Evolutionary conservation across 805 yeast species (phyloP).

Genomic region (Candida mattraensis): DNA sequence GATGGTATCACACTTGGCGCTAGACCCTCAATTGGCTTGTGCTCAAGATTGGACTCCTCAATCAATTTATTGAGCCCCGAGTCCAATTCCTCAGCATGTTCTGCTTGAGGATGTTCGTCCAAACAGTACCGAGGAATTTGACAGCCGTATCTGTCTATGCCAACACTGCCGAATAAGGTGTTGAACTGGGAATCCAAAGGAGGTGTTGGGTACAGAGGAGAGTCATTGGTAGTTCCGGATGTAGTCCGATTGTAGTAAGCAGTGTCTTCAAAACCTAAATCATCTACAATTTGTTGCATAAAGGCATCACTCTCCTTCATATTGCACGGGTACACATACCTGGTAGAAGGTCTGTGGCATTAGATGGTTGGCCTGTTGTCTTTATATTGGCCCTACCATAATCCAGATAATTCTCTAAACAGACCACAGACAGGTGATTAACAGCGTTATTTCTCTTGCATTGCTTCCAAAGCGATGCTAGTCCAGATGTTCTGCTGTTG

Average conservation of each 20-base stretch:
- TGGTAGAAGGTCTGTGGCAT: neutral
- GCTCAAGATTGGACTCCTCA: slow-evolving; percentile 3
- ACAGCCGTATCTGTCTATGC: slow-evolving; percentile 4
- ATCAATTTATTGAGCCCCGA: slow-evolving; percentile 4
- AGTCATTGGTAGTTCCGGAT: neutral
- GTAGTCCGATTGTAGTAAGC: slow-evolving; percentile 2
- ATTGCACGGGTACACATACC: too few species aligned
- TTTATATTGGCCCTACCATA: slow-evolving; percentile 1
- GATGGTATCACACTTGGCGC: too few species aligned
- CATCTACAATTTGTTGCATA: slow-evolving; percentile 17
- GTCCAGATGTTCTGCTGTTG: slow-evolving; percentile 6
- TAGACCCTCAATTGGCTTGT: neutral
- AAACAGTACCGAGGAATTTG: slow-evolving; percentile 15
- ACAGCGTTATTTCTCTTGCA: too few species aligned
- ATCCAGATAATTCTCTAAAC: slow-evolving; percentile 6
- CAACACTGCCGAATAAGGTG: slow-evolving; percentile 7
- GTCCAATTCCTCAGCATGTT: slow-evolving; percentile 1
- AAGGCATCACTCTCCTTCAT: slow-evolving; percentile 10
- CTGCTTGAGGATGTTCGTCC: slow-evolving; percentile 6
- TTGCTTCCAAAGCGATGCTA: too few species aligned
- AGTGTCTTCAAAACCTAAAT: slow-evolving; percentile 12
- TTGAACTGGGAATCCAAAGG: slow-evolving; percentile 13
- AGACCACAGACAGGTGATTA: slow-evolving; percentile 7
- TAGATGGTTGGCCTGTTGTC: neutral
- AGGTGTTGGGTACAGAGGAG: slow-evolving; percentile 14